Evolutionary conservation across 257 asterid species (phyloP), one percentile per base, ranked within the genome.

Genomic region (Oldenlandia corymbosa): DNA sequence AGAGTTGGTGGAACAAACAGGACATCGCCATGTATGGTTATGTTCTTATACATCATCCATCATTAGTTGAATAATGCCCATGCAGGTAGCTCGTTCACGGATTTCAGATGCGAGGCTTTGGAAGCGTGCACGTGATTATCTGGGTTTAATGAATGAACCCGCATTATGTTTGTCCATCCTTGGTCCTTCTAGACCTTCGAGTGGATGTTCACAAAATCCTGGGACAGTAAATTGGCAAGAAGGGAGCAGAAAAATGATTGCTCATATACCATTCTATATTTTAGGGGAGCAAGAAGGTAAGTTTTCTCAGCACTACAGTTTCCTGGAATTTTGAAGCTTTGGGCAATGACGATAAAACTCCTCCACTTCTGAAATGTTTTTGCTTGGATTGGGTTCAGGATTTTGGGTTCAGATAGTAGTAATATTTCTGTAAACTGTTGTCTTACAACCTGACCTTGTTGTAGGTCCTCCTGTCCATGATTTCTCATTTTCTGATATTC

Each of bases 101-200:
- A 80, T 78, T 58, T 83, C 94, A 64, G 96, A 91, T 78, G 73
- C 73, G 30, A 84, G 91, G 86, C 95, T 88, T 62, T 84, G 90
- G 82, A 81, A 73, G 65, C 98, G 95, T 28, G 98, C 98, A 21
- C 82, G 78, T 64, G 98, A 91, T 75, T 91, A 75, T 72, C 69
- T 91, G 75, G 88, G 91, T 65, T 67, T 91, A 70, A 86, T 91
- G 92, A 85, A 84, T 62, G 98, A 91, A 69, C 98, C 96, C 45
- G 94, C 94, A 8, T 76, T 91, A 60, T 88, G 96, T 74, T 67
- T 83, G 70, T 91, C 98, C 32, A 75, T 88, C 57, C 83, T 88
- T 84, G 96, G 95, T 48, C 80, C 95, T 48, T 79, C 87, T 31
- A 76, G 60, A 64, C 81, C 87, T 53, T 78, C 94, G 42, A 66